Percentiles rank a stretch among this genome's conserved stretches.
Conservation (phyloP, 441 rosid species). For the Omphalea diandra region DNA sequence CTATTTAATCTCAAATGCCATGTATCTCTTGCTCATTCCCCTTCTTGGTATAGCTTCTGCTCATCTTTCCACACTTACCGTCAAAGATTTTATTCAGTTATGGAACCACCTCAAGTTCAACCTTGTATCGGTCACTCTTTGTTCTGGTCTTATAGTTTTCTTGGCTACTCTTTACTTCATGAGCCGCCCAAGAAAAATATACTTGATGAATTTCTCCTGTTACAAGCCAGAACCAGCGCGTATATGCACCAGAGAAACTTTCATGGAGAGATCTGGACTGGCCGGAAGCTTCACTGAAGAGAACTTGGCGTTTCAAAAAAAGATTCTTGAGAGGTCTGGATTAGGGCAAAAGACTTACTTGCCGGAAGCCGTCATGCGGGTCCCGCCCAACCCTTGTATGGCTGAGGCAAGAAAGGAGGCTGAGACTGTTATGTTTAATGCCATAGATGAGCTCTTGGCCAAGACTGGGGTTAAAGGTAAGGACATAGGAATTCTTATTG, state of each 20-base stretch:
- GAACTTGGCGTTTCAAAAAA: slow-evolving; percentile 65
- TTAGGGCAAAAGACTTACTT: slow-evolving; percentile 78
- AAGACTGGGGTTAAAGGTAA: slow-evolving; percentile 74
- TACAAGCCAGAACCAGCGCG: slow-evolving; percentile 65
- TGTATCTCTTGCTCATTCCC: slow-evolving; percentile 61
- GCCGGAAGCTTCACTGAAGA: slow-evolving; percentile 54
- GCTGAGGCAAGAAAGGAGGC: slow-evolving; percentile 71
- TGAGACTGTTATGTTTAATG: slow-evolving; percentile 74
- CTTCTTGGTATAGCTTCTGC: slow-evolving; percentile 43
- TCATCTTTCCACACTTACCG: slow-evolving; percentile 53
- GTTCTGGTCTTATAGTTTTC: slow-evolving; percentile 39
- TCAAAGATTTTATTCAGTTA: slow-evolving; percentile 40
- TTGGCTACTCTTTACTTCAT: slow-evolving; percentile 45
- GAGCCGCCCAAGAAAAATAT: slow-evolving; percentile 62
- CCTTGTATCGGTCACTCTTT: slow-evolving; percentile 46
- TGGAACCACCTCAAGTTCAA: slow-evolving; percentile 64
- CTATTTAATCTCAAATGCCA: slow-evolving; percentile 66
- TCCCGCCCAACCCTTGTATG: slow-evolving; percentile 67
- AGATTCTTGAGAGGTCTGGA: slow-evolving; percentile 70
- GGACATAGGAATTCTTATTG: slow-evolving; percentile 75
- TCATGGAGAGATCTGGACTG: slow-evolving; percentile 54
- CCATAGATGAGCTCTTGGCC: slow-evolving; percentile 64
- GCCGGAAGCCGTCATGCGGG: slow-evolving; percentile 60
- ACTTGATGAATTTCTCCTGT: slow-evolving; percentile 80
- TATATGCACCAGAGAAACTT: slow-evolving; percentile 52